A percentile compares a stretch with the other conserved stretches of the same genome.
These are phyloP conservation scores for Glomus cerebriforme DNA, from an alignment of 192 early-diverging fungal genomes.

Conservation along the genomic window DNA sequence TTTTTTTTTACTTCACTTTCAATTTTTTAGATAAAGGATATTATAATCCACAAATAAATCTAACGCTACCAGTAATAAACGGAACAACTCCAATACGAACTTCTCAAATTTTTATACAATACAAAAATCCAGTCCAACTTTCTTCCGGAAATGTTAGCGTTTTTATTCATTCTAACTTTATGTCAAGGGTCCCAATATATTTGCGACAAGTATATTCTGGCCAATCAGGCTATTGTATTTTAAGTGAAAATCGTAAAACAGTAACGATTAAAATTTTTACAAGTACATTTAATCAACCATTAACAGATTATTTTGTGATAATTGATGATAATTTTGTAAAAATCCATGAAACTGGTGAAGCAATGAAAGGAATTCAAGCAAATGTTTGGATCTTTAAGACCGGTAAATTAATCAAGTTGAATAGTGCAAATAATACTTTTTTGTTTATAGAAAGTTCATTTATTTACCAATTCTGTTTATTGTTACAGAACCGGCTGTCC, in stretches of 20 bases:
- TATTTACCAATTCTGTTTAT: not conserved
- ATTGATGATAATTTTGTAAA: not conserved
- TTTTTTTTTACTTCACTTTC: not conserved
- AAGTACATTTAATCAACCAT: not conserved
- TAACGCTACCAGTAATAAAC: not conserved
- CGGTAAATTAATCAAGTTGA: not conserved
- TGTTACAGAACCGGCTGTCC: not conserved
- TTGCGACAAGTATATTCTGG: not conserved
- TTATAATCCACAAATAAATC: not conserved
- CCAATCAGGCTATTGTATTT: not conserved
- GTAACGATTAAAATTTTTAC: not conserved
- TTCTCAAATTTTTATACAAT: not conserved
- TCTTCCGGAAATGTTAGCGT: not conserved
- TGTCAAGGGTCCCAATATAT: not conserved
- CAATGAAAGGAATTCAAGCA: not conserved
- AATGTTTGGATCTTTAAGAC: not conserved
- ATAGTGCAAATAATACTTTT: not conserved
- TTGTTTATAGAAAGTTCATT: not conserved
- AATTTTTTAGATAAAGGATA: not conserved
- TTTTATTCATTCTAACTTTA: not conserved
- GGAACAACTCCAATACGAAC: not conserved
- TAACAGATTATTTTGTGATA: not conserved
- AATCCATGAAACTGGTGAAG: not conserved
- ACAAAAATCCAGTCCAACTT: not conserved
- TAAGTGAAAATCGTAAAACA: not conserved